Evolutionary conservation across 2,329 filamentous ascomycete species (phyloP).

Genomic region (Colletotrichum musicola): DNA sequence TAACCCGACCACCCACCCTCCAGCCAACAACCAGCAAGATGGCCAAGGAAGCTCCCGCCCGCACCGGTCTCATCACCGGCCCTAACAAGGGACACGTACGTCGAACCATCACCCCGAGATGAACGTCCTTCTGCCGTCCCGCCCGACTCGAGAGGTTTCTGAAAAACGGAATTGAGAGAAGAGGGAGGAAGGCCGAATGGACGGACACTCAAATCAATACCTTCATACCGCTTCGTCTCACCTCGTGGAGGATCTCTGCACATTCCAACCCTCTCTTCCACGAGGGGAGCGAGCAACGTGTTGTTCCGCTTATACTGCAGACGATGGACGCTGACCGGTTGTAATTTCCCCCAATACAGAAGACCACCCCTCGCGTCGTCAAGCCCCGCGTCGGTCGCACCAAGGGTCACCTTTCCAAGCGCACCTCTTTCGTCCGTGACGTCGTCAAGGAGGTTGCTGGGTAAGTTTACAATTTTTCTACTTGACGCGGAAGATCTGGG

Average conservation of each 20-base stretch:
- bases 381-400: slow-evolving; percentile 85
- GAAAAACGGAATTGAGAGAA: not conserved
- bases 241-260: slow-evolving; percentile 81
- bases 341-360: slow-evolving; percentile 66
- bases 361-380: slow-evolving; percentile 82
- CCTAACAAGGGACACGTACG: slow-evolving; percentile 76
- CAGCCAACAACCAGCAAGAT: slow-evolving; percentile 56
- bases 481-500: not conserved
- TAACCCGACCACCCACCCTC: slow-evolving; percentile 45
- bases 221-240: slow-evolving; percentile 63
- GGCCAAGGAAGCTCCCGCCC: slow-evolving; percentile 71
- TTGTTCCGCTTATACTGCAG: slow-evolving; percentile 52
- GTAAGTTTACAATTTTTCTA: slow-evolving; percentile 64
- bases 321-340: slow-evolving; percentile 74
- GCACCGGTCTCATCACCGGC: slow-evolving; percentile 71
- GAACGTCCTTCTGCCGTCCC: slow-evolving; percentile 2
- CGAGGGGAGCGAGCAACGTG: slow-evolving; percentile 43
- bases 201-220: not conserved
- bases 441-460: slow-evolving; percentile 98
- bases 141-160: not conserved
- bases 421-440: slow-evolving; percentile 95
- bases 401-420: slow-evolving; percentile 97
- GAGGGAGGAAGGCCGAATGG: not conserved
- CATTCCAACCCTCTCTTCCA: slow-evolving; percentile 47
- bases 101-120: slow-evolving; percentile 48